Evolutionary conservation across 148 eudicot species (phyloP).

Genomic region (Persicaria maculosa): DNA sequence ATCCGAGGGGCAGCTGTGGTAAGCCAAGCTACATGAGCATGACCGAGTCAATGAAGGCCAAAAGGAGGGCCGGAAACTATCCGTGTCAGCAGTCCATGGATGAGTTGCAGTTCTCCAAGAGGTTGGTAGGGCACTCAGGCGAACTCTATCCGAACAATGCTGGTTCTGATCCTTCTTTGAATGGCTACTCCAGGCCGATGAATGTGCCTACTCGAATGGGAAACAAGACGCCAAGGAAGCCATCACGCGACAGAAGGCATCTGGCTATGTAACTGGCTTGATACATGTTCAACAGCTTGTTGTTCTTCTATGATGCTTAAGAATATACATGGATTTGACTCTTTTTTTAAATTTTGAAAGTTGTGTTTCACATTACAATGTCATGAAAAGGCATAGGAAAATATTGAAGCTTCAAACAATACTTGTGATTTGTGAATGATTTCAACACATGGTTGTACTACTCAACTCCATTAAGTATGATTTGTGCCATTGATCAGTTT

Average conservation of each 20-base stretch:
- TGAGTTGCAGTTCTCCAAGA: conserved; percentile 77
- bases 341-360: too few relatives aligned
- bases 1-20: conserved; percentile 28
- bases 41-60: conserved; percentile 81
- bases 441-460: too few relatives aligned
- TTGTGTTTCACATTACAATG: neutral
- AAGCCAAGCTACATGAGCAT: conserved; percentile 82
- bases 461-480: too few relatives aligned
- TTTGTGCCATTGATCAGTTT: too few relatives aligned
- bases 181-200: conserved; percentile 42
- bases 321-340: neutral
- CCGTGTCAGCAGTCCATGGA: conserved; percentile 62
- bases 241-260: conserved; percentile 19
- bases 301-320: conserved; percentile 25
- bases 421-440: neutral
- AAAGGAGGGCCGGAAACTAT: conserved; percentile 35
- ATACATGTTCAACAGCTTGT: conserved; percentile 50
- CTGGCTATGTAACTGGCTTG: conserved; percentile 22
- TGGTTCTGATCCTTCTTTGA: conserved; percentile 32
- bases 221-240: conserved; percentile 24
- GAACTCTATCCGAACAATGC: conserved; percentile 38
- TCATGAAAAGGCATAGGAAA: neutral
- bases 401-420: neutral
- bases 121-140: conserved; percentile 27
- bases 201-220: conserved; percentile 34